These are phyloP conservation scores for Eucalyptus tenuipes DNA, from an alignment of 345 rosid species.

Conservation along the genomic window DNA sequence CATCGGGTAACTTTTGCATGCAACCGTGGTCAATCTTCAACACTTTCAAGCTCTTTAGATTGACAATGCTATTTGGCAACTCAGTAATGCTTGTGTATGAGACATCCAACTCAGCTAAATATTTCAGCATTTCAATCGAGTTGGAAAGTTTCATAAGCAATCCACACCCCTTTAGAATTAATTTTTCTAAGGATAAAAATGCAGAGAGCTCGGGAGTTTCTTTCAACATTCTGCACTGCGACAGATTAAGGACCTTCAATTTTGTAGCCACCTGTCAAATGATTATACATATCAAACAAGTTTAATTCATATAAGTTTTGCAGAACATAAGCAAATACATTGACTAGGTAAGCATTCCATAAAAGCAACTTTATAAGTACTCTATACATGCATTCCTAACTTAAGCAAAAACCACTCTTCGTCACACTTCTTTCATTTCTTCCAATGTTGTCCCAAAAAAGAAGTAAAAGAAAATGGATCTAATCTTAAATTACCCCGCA, in stretches of 20 bases:
- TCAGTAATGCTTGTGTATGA: too few relatives aligned
- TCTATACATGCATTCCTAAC: rapidly evolving
- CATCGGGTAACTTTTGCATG: rapidly evolving
- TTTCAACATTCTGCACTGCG: rapidly evolving
- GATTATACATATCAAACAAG: rapidly evolving
- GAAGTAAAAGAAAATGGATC: rapidly evolving
- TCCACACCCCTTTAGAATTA: rapidly evolving
- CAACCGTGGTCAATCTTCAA: rapidly evolving
- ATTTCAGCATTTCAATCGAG: neutral
- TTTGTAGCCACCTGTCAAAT: too few relatives aligned
- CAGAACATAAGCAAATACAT: rapidly evolving
- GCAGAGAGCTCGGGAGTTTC: rapidly evolving
- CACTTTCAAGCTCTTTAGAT: neutral
- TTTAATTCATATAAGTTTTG: too few relatives aligned
- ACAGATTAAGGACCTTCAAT: rapidly evolving
- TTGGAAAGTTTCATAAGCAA: neutral
- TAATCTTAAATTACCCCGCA: rapidly evolving
- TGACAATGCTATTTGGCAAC: neutral
- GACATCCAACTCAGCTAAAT: too few relatives aligned
- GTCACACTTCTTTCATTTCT: rapidly evolving
- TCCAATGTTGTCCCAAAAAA: too few relatives aligned
- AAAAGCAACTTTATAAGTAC: too few relatives aligned
- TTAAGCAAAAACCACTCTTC: too few relatives aligned
- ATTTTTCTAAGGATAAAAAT: too few relatives aligned
- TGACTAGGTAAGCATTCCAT: rapidly evolving